Evolutionary conservation across 768 basidiomycete species (phyloP).

Genomic region (Tricholoma bakamatsutake): DNA sequence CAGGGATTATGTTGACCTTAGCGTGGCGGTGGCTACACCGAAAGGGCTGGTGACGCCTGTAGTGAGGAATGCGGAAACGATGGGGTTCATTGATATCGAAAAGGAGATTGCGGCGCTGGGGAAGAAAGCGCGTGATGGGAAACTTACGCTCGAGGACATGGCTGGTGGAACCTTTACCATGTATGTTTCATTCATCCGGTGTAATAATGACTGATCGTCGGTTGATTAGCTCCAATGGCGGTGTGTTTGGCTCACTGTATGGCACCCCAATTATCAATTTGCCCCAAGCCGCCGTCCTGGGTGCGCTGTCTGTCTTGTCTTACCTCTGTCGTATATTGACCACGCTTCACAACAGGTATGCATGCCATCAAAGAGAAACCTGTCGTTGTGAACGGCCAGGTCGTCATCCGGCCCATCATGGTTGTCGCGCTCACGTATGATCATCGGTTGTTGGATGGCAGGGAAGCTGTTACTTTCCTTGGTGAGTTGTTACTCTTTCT

Average conservation of each 20-base stretch:
- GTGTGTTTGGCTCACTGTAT: conserved; percentile 95
- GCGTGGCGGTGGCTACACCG: conserved; percentile 94
- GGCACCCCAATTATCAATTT: conserved; percentile 99
- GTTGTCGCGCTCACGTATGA: conserved; percentile 92
- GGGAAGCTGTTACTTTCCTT: conserved; percentile 97
- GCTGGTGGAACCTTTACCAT: conserved; percentile 98
- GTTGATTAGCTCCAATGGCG: conserved; percentile 81
- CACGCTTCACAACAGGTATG: conserved; percentile 53
- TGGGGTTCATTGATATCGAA: conserved; percentile 90
- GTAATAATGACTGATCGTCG: neutral
- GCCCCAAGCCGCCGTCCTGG: conserved; percentile 91
- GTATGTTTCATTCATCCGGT: conserved; percentile 37
- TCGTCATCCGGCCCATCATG: conserved; percentile 97
- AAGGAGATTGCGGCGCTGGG: conserved; percentile 86
- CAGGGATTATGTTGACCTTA: conserved; percentile 87
- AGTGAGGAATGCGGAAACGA: conserved; percentile 80
- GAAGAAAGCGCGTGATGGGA: conserved; percentile 92
- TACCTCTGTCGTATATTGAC: neutral
- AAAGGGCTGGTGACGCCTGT: conserved; percentile 97
- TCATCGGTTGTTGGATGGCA: conserved; percentile 90
- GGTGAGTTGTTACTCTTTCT: conserved; percentile 44
- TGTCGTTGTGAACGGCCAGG: conserved; percentile 90
- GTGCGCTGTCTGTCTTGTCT: conserved; percentile 28
- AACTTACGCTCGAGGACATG: conserved; percentile 97
- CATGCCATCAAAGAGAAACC: conserved; percentile 90